Base-by-base conservation (phyloP, 23 red algal species). In the Agarophyton chilense region DNA sequence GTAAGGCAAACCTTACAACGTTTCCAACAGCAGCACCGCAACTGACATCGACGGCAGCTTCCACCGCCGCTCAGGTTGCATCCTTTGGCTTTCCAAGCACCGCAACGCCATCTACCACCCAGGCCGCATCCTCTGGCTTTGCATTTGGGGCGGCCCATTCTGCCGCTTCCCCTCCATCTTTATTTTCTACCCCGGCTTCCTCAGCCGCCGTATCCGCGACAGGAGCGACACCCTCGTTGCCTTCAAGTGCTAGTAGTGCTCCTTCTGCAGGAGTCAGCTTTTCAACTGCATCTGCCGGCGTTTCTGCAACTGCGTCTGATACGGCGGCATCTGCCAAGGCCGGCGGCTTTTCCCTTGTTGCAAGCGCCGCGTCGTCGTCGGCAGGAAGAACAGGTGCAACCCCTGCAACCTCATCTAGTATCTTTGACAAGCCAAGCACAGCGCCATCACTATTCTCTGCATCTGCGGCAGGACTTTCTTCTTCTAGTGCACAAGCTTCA, bases 41-140 rank as follows among this genome's bases (percentile, higher is more conserved):
- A 31, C 44, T 19, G 32, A 78, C 29, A 11, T 38, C 46, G 19
- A n/a, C n/a, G n/a, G n/a, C n/a, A n/a, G 74, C 32, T 52, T 38
- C 41, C 19, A 28, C 11, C 8, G 46, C 74, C 32, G 31, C 74
- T 39, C 25, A 78, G n/a, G 52, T 41, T 9, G 8, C 8, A 10
- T 73, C 45, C 31, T 78, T 57, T 52, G 34, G 34, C 74, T 54
- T 78, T 45, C 32, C 74, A 38, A 52, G 45, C 11, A 56, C 81
- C 21, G 9, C 42, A 42, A 28, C 60, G 25, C 41, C 60, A 17
- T 51, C 63, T 32, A 43, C 71, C 3, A 4, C 49, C 1, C 71
- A 75, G 28, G 26, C 60, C 62, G 52, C 84, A 77, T 40, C 44
- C 43, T 88, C 67, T 60, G 84, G 84, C 58, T 56, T 61, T 25